Evolutionary conservation across 176 grass and related monocot species (phyloP), one percentile per base, ranked within the genome.

Genomic region (Cenchrus americanus): DNA sequence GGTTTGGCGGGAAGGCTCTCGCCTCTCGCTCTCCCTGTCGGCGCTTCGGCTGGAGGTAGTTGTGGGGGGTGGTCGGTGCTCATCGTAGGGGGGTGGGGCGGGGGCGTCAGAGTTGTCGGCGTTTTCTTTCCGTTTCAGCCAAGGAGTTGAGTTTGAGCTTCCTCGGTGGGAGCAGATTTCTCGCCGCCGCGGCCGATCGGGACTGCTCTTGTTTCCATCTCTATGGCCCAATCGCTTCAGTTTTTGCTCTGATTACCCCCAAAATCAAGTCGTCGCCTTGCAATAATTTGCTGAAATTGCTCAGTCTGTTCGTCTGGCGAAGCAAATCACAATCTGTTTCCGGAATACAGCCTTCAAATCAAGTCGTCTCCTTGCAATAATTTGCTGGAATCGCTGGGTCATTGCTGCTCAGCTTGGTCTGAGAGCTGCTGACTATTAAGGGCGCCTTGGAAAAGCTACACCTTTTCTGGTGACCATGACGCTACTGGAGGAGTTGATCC

Each of bases 401-500:
- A 76, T 76, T 66, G 24, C 23, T 0, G 41, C 41, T 44, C 19
- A 44, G 57, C 43, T 59, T 47, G 7, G 26, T 60, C 60, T 44
- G 23, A n/a, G 66, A 62, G 80, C 15, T 57, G 47, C 47, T 13
- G 47, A 49, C 10, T 10, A 27, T 46, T 5, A 14, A 60, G 37
- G 26, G 24, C 8, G 43, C 43, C 43, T 44, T n/a, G 53, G 34
- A 13, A 47, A 77, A 27, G 57, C 2, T 1, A 7, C 0, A 14
- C 42, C 53, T 59, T 59, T 69, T 42, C 26, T 32, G 21, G 65
- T 65, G 54, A 55, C 62, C 40, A 83, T 89, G 96, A 79, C 87
- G 9, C 41, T 98, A 41, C 70, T 94, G 71, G 93, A 98, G 47
- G 93, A 98, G 7, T 69, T 94, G 79, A 94, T 98, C 27, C 80